Evolutionary conservation across 805 yeast species (phyloP).

Genomic region (Zygoascus bituminiphila): DNA sequence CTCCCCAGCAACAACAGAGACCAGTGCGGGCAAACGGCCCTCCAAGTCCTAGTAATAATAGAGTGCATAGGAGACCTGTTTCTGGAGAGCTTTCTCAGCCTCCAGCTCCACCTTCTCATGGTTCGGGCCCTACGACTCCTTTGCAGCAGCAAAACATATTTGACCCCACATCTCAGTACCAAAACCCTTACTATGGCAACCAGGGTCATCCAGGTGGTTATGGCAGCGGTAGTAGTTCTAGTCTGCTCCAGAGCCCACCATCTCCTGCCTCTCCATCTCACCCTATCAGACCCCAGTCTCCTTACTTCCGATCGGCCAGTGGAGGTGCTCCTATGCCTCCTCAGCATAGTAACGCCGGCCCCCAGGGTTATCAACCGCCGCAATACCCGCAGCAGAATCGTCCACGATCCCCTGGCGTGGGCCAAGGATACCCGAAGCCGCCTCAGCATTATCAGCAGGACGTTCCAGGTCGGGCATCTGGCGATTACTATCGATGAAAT

Average conservation of each 20-base stretch:
- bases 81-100: neutral
- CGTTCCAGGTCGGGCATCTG: neutral
- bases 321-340: neutral
- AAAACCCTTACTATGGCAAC: neutral
- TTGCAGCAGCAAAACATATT: conserved; percentile 1
- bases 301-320: conserved; percentile 1
- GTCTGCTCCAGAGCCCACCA: neutral
- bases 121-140: neutral
- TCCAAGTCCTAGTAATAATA: neutral
- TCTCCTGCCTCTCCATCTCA: conserved; percentile 6
- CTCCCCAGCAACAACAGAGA: neutral
- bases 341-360: neutral
- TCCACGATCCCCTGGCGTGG: neutral
- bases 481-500: neutral
- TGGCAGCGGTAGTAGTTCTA: neutral
- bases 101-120: conserved; percentile 5
- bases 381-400: neutral
- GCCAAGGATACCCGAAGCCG: neutral
- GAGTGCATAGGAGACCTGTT: neutral
- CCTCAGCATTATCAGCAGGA: neutral
- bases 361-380: neutral
- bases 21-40: neutral
- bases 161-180: conserved; percentile 8
- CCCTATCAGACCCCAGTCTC: conserved; percentile 6
- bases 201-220: neutral